Conservation (phyloP, 345 rosid genomes). For the Streptanthus diversifolius region DNA sequence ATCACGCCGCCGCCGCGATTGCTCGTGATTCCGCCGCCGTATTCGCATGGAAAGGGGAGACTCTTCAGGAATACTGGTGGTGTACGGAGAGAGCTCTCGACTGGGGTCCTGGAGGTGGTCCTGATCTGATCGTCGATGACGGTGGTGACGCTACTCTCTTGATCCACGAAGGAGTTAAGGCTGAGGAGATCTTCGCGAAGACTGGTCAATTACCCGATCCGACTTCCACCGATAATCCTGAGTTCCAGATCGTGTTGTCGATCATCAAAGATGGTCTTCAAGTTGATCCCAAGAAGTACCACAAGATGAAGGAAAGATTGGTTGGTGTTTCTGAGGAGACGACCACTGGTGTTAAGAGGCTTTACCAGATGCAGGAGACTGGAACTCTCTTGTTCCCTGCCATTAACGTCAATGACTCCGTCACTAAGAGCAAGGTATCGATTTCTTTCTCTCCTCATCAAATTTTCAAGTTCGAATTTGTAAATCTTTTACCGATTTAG, state of each 20-base stretch:
- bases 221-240: slow-evolving; percentile 44
- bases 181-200: slow-evolving; percentile 73
- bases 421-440: slow-evolving; percentile 69
- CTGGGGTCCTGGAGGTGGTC: slow-evolving; percentile 91
- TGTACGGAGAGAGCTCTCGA: slow-evolving; percentile 93
- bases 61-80: slow-evolving; percentile 98
- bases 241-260: slow-evolving; percentile 60
- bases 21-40: slow-evolving; percentile 92
- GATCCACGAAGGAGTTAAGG: slow-evolving; percentile 93
- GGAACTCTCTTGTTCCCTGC: slow-evolving; percentile 67
- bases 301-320: slow-evolving; percentile 70
- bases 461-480: neutral
- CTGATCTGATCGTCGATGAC: slow-evolving; percentile 84
- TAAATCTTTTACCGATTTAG: neutral
- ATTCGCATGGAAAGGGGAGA: slow-evolving; percentile 97
- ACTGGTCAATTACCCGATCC: slow-evolving; percentile 72
- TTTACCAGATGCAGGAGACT: slow-evolving; percentile 63
- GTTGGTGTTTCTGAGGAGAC: slow-evolving; percentile 88
- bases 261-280: slow-evolving; percentile 60
- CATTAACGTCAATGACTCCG: slow-evolving; percentile 69
- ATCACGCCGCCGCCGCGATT: slow-evolving; percentile 90
- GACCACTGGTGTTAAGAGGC: slow-evolving; percentile 82
- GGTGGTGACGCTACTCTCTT: slow-evolving; percentile 93
- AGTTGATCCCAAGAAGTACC: slow-evolving; percentile 62
- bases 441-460: neutral